Evolutionary conservation across 805 yeast genomes (phyloP).

Genomic region (Kodamaea restingae): DNA sequence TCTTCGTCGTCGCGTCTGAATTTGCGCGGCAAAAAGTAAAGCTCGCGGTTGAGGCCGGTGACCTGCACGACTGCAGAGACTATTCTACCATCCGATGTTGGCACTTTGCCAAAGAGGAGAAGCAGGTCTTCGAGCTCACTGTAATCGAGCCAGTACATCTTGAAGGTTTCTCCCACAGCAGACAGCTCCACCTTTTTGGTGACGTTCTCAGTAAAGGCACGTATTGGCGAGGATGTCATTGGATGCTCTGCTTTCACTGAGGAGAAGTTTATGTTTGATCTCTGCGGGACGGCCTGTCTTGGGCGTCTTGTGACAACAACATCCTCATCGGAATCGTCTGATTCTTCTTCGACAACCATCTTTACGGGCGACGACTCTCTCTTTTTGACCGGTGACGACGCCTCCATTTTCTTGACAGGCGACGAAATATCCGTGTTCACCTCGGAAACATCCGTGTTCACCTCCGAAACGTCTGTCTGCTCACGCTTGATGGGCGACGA

Average conservation of each 20-base stretch:
- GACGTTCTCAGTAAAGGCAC: slow-evolving; percentile 16
- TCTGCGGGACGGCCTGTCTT: slow-evolving; percentile 38
- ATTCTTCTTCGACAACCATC: too few relatives aligned
- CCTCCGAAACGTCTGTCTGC: neutral
- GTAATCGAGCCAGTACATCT: slow-evolving; percentile 89
- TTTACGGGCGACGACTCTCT: too few relatives aligned
- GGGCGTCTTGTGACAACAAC: slow-evolving; percentile 53
- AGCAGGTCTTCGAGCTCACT: slow-evolving; percentile 69
- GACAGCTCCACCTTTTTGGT: slow-evolving; percentile 33
- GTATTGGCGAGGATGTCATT: slow-evolving; percentile 22
- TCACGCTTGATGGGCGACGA: slow-evolving; percentile 36
- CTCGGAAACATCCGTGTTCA: neutral
- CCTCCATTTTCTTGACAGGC: neutral
- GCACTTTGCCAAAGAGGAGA: slow-evolving; percentile 76
- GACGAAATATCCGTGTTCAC: slow-evolving; percentile 1
- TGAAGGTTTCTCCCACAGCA: slow-evolving; percentile 36
- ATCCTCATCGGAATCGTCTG: slow-evolving; percentile 51
- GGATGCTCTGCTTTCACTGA: slow-evolving; percentile 28
- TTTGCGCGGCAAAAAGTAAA: slow-evolving; percentile 73
- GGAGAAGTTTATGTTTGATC: slow-evolving; percentile 41
- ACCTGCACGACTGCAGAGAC: slow-evolving; percentile 78
- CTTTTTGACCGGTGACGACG: neutral
- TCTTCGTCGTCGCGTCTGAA: slow-evolving; percentile 33
- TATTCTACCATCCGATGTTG: slow-evolving; percentile 51
- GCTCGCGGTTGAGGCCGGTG: slow-evolving; percentile 61